A percentile compares a stretch with the other conserved stretches of the same genome.
These are phyloP conservation scores for Erysimum pusillum DNA, from an alignment of 441 rosid species.

Conservation along the genomic window DNA sequence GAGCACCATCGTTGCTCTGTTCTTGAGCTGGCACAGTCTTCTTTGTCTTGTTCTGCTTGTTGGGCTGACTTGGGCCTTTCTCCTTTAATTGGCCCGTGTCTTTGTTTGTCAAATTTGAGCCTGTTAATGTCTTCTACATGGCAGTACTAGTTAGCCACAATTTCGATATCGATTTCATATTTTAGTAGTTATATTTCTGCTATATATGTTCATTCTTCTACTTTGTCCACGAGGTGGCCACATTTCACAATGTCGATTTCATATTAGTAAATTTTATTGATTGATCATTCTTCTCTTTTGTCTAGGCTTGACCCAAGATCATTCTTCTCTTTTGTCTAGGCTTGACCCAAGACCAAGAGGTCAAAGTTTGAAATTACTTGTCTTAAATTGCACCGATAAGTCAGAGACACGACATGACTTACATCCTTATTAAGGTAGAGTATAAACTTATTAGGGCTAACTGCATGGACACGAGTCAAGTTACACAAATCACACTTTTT, in stretches of 20 bases:
- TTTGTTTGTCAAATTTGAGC: too few relatives aligned
- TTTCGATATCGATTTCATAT: background rate
- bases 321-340: too few relatives aligned
- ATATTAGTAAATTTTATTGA: background rate
- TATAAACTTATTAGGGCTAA: too few relatives aligned
- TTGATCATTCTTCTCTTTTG: conserved; percentile 25
- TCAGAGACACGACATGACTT: background rate
- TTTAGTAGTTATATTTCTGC: background rate
- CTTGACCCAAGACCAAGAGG: conserved; percentile 35
- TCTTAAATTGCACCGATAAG: background rate
- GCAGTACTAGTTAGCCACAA: background rate
- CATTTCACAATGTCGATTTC: conserved; percentile 27
- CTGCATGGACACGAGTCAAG: too few relatives aligned
- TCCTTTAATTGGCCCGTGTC: too few relatives aligned
- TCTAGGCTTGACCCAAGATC: conserved; percentile 37
- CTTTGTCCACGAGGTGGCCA: conserved; percentile 25
- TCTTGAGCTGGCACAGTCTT: too few relatives aligned
- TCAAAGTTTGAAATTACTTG: conserved; percentile 33
- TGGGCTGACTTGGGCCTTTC: too few relatives aligned
- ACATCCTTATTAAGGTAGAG: too few relatives aligned
- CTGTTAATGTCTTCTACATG: too few relatives aligned
- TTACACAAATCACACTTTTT: too few relatives aligned
- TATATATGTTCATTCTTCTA: conserved; percentile 12
- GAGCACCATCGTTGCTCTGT: too few relatives aligned
- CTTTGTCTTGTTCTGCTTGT: too few relatives aligned